Conservation (phyloP, 2,329 filamentous ascomycete genomes). For the Fusarium sp. region DNA sequence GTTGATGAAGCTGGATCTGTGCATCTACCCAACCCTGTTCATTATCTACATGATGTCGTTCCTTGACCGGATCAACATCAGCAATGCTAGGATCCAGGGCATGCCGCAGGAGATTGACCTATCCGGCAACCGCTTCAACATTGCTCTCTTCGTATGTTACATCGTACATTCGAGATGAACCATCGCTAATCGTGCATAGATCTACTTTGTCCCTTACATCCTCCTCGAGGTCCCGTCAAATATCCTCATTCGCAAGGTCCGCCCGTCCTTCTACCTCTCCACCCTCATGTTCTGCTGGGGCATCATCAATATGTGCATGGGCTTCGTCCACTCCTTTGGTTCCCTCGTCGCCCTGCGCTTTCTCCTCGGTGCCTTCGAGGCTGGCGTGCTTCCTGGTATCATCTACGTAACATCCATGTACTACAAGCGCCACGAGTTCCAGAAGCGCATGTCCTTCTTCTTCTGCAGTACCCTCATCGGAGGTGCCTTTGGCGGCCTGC, state of each 20-base stretch:
- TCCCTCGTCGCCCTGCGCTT: conserved; percentile 55
- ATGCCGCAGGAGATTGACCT: conserved; percentile 60
- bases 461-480: conserved; percentile 60
- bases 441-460: conserved; percentile 62
- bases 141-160: conserved; percentile 55
- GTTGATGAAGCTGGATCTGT: conserved; percentile 59
- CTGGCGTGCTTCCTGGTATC: conserved; percentile 55
- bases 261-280: conserved; percentile 57
- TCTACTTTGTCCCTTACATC: conserved; percentile 61
- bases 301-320: conserved; percentile 57
- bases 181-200: conserved; percentile 26
- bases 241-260: conserved; percentile 60
- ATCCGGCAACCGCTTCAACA: conserved; percentile 60
- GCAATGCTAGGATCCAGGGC: conserved; percentile 63
- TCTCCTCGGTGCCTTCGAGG: conserved; percentile 59
- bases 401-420: conserved; percentile 65
- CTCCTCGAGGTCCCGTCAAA: conserved; percentile 63
- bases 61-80: conserved; percentile 63
- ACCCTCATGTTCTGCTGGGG: conserved; percentile 59
- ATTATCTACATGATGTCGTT: conserved; percentile 61
- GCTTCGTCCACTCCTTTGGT: conserved; percentile 54
- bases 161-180: background rate
- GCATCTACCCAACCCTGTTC: conserved; percentile 59
- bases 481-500: conserved; percentile 62
- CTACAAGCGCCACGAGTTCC: conserved; percentile 65